phyloP scores from a whole-genome alignment of 2,329 filamentous ascomycete genomes.

The Diplocarpon mali region DNA sequence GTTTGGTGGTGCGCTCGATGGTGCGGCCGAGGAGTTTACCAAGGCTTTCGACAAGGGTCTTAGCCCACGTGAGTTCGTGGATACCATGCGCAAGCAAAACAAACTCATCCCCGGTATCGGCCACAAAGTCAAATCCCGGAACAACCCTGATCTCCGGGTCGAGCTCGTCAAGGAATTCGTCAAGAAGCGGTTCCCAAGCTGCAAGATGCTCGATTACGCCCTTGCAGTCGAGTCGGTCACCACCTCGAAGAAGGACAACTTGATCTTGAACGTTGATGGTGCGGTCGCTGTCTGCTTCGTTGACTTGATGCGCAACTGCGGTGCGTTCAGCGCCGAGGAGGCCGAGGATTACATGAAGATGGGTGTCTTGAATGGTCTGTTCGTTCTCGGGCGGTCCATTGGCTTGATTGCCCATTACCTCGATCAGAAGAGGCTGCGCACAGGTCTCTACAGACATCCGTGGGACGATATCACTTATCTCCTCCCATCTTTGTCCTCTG shows the following conservation, averaged over 20 bases:
- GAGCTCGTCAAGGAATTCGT: constrained; percentile 99
- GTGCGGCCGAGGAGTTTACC: constrained; percentile 96
- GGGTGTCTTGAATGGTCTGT: constrained; percentile 98
- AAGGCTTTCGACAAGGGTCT: constrained; percentile 97
- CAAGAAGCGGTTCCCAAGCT: constrained; percentile 90
- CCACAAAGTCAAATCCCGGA: constrained; percentile 98
- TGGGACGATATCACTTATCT: constrained; percentile 98
- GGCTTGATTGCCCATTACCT: constrained; percentile 99
- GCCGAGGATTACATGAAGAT: constrained; percentile 98
- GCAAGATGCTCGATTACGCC: constrained; percentile 98
- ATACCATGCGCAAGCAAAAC: constrained; percentile 99
- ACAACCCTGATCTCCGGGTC: constrained; percentile 99
- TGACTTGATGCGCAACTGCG: constrained; percentile 93
- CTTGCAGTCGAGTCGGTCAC: constrained; percentile 96
- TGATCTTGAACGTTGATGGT: constrained; percentile 98
- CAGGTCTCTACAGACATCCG: constrained; percentile 96
- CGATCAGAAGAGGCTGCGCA: constrained; percentile 98
- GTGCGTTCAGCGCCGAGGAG: constrained; percentile 91
- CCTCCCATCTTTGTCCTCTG: constrained; percentile 66
- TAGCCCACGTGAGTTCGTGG: constrained; percentile 96
- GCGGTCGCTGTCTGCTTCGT: constrained; percentile 99
- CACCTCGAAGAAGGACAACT: constrained; percentile 99
- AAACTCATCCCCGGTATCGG: constrained; percentile 99
- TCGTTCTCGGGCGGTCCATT: constrained; percentile 92
- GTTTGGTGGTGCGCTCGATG: constrained; percentile 96